Evolutionary conservation across 306 rosid species (phyloP).

Genomic region (Rosa lucieae): DNA sequence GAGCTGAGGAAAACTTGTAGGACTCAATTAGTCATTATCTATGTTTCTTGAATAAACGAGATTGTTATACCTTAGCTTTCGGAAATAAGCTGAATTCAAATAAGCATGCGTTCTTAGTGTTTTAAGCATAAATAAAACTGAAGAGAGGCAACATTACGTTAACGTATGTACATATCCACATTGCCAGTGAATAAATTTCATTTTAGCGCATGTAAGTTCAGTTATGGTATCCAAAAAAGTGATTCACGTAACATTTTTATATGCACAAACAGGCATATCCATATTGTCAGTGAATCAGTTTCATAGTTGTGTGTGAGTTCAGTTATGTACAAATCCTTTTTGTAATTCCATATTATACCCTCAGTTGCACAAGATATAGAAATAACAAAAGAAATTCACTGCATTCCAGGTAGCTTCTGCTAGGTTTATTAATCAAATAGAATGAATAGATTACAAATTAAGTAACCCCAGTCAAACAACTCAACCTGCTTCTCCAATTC

Average conservation of each 20-base stretch:
- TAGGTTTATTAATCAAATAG: background rate
- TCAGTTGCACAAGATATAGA: background rate
- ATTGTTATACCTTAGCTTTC: too few species aligned
- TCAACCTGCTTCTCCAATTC: slow-evolving; percentile 44
- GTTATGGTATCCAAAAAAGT: background rate
- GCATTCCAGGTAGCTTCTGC: background rate
- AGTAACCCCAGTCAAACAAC: slow-evolving; percentile 12
- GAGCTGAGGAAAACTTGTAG: too few species aligned
- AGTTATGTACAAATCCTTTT: background rate
- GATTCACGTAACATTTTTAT: too few species aligned
- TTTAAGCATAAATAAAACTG: too few species aligned
- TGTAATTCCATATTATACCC: background rate
- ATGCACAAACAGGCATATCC: background rate
- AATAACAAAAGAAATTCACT: background rate
- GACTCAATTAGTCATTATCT: too few species aligned
- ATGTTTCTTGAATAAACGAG: too few species aligned
- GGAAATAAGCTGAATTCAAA: too few species aligned
- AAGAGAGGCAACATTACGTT: too few species aligned
- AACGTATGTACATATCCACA: too few species aligned
- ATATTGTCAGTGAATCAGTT: background rate
- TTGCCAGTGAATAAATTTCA: background rate
- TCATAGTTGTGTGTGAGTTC: background rate
- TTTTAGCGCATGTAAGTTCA: background rate
- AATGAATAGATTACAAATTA: slow-evolving; percentile 8
- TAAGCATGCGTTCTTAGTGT: too few species aligned